These are phyloP conservation scores for Myxozyma nipponensis DNA, from an alignment of 805 yeast species.

Conservation along the genomic window DNA sequence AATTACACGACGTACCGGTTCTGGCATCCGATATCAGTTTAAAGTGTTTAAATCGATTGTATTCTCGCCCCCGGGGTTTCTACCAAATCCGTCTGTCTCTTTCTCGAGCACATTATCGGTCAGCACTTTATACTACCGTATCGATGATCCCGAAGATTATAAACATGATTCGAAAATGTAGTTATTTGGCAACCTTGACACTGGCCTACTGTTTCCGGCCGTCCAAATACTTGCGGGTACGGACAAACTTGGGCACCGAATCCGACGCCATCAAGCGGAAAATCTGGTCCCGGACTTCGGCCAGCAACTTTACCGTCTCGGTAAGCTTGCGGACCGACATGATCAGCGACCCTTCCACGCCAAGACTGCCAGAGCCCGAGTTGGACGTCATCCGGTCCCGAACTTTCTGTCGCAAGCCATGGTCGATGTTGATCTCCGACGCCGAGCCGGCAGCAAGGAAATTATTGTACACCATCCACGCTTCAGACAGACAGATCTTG, in stretches of 20 bases:
- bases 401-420: constrained; percentile 28
- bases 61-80: too few species aligned
- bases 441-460: constrained; percentile 66
- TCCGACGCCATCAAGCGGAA: constrained; percentile 28
- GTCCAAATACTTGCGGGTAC: constrained; percentile 5
- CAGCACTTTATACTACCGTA: too few species aligned
- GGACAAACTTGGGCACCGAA: constrained; percentile 28
- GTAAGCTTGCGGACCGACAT: constrained; percentile 9
- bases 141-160: too few species aligned
- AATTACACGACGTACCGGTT: too few species aligned
- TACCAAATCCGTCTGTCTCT: too few species aligned
- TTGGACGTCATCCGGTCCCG: constrained; percentile 18
- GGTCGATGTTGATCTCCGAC: constrained; percentile 65
- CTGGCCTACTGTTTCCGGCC: too few species aligned
- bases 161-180: too few species aligned
- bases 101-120: too few species aligned
- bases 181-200: too few species aligned
- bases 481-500: constrained; percentile 44
- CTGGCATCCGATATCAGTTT: too few species aligned
- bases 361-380: not conserved
- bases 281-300: constrained; percentile 24
- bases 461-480: constrained; percentile 61
- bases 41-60: too few species aligned
- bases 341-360: not conserved
- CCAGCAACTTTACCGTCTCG: constrained; percentile 14